These are phyloP conservation scores for Elongisporangium undulatum DNA, from an alignment of 352 stramenopile species.

Conservation along the genomic window DNA sequence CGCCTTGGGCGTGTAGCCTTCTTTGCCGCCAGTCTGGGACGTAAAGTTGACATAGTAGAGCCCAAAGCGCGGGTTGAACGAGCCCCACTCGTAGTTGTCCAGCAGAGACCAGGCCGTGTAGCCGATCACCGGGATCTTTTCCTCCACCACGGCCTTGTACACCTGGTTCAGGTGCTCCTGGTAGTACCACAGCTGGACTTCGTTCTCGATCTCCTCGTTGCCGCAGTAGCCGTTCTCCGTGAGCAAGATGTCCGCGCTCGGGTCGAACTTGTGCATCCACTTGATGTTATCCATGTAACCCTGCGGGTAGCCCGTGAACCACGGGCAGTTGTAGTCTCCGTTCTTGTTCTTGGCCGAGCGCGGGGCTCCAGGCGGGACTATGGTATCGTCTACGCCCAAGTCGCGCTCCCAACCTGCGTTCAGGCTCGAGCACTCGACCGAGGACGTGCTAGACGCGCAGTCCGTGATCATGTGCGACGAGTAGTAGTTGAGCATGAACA, in stretches of 20 bases:
- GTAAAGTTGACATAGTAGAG: slow-evolving; percentile 68
- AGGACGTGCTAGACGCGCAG: slow-evolving; percentile 24
- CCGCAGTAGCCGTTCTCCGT: slow-evolving; percentile 62
- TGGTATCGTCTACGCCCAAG: slow-evolving; percentile 43
- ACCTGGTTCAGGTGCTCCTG: slow-evolving; percentile 33
- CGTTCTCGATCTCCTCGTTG: slow-evolving; percentile 38
- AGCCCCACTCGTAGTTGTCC: slow-evolving; percentile 25
- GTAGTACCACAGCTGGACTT: slow-evolving; percentile 41
- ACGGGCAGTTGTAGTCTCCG: slow-evolving; percentile 28
- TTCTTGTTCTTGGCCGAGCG: slow-evolving; percentile 33
- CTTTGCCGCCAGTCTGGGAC: slow-evolving; percentile 11
- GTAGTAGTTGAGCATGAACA: slow-evolving; percentile 96
- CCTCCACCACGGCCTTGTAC: slow-evolving; percentile 27
- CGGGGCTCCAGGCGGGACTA: slow-evolving; percentile 53
- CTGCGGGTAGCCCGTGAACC: slow-evolving; percentile 28
- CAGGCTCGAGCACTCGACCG: slow-evolving; percentile 33
- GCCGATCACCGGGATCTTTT: slow-evolving; percentile 17
- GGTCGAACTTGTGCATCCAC: slow-evolving; percentile 33
- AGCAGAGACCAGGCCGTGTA: slow-evolving; percentile 19
- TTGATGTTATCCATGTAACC: slow-evolving; percentile 32
- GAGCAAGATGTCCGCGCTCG: slow-evolving; percentile 26
- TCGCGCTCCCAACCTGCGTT: slow-evolving; percentile 43
- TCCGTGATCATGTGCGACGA: slow-evolving; percentile 56
- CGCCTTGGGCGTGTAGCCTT: slow-evolving; percentile 12
- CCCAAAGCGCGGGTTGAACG: slow-evolving; percentile 40